Evolutionary conservation across 495 filamentous ascomycete genomes (phyloP), one percentile per base, ranked within the genome.

Genomic region (Neurospora tetraspora): DNA sequence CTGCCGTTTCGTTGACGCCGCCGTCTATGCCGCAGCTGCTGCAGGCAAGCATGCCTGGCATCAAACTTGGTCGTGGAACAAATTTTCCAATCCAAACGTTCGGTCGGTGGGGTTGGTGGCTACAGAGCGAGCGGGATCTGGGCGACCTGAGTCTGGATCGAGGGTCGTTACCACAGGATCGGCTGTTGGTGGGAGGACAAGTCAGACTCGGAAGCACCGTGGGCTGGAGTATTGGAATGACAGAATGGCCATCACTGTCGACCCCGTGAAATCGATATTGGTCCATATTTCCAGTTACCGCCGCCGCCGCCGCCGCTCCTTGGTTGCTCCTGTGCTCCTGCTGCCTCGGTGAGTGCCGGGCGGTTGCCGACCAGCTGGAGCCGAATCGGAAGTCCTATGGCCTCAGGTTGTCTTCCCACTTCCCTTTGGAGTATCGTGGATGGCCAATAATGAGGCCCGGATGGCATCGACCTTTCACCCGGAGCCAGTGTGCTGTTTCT

Each of bases 71-170:
- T 61, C 71, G 69, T 74, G 69, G 72, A 65, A 76, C 70, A 74
- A 74, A 69, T 47, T 73, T 69, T 72, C 71, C 71, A 9, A 38
- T 27, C 68, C 68, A 38, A 76, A 76, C 73, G 75, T 76, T 78
- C 77, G 69, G 75, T 73, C 75, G 74, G 75, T 72, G 73, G 70
- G 69, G 69, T 76, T 39, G 27, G 23, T 20, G 53, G 70, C 70
- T 59, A 59, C 38, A 12, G 42, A 71, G 31, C 70, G 18, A 34
- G 34, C 34, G 43, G 34, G 14, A 65, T 65, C 27, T 61, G 27
- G 53, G 53, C 53, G 27, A 34, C 34, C 34, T 34, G 34, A 61
- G 53, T 34, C 53, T 34, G 14, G 53, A 65, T 61, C 53, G 27
- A 61, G 27, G 27, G 27, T 27, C 27, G 53, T 61, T 61, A 61